phyloP scores from a whole-genome alignment of 306 rosid genomes.

The Citrullus colocynthis region DNA sequence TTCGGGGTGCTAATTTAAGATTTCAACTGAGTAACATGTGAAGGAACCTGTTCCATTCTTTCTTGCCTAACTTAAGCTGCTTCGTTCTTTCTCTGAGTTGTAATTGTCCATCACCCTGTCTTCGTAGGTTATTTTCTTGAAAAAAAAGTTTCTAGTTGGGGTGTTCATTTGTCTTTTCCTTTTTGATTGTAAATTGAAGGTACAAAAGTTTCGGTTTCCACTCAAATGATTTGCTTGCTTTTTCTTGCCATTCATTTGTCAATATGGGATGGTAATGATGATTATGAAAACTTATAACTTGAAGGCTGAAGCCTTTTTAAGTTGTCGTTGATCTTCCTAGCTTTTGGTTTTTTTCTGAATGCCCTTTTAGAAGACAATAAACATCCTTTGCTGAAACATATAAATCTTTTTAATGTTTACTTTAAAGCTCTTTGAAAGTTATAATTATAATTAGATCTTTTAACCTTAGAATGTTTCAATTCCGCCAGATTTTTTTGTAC shows the following conservation, averaged over 20 bases:
- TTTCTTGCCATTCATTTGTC: neutral
- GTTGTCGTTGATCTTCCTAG: neutral
- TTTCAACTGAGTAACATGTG: slow-evolving; percentile 18
- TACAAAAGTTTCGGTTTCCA: neutral
- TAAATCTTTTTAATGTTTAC: neutral
- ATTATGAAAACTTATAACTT: neutral
- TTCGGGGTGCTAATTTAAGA: slow-evolving; percentile 19
- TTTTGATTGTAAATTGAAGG: neutral
- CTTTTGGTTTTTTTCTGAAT: neutral
- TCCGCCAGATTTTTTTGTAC: neutral
- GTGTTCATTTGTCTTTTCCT: neutral
- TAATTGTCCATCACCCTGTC: slow-evolving; percentile 2
- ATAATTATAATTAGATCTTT: neutral
- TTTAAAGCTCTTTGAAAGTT: neutral
- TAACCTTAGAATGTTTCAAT: neutral
- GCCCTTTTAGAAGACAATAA: neutral
- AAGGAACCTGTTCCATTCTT: slow-evolving; percentile 23
- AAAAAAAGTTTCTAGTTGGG: neutral
- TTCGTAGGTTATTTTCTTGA: neutral
- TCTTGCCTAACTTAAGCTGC: slow-evolving; percentile 19
- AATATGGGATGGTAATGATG: neutral
- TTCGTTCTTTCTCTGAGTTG: neutral
- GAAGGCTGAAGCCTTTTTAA: neutral
- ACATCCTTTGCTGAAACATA: neutral
- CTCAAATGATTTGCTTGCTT: neutral